Percentiles rank a stretch among this genome's conserved stretches.
Conservation (phyloP, 1,284 basidiomycete species). For the Trichosporon sp. region DNA sequence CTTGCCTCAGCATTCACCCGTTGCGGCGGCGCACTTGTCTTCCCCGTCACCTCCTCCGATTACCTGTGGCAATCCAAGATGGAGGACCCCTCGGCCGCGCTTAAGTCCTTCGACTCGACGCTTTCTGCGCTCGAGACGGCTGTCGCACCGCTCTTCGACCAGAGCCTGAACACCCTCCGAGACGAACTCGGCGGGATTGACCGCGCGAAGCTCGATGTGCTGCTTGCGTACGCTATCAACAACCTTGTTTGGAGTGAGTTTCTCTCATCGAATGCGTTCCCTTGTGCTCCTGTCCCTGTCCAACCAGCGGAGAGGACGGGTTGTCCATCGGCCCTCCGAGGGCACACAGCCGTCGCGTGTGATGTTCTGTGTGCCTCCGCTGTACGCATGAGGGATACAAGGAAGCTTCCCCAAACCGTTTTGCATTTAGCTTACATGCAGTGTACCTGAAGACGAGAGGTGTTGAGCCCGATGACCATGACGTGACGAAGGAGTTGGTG, state of each 20-base stretch:
- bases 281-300: no score
- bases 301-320: no score
- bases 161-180: conserved; percentile 7
- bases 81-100: conserved; percentile 16
- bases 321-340: no score
- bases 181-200: conserved; percentile 19
- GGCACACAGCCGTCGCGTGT: no score
- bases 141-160: conserved; percentile 16
- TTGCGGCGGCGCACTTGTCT: neutral
- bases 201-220: conserved; percentile 42
- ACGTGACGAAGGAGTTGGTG: conserved; percentile 40
- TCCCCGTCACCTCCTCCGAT: neutral
- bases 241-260: conserved; percentile 46
- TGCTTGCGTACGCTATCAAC: conserved; percentile 40
- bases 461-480: conserved; percentile 40
- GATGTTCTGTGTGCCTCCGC: no score
- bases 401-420: no score
- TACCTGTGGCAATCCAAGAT: neutral
- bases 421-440: conserved; percentile 16
- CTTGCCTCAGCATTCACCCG: neutral
- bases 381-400: no score
- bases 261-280: neutral
- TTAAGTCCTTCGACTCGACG: conserved; percentile 8
- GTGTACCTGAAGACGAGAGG: conserved; percentile 47
- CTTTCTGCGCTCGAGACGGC: conserved; percentile 17